Conservation (phyloP, 495 filamentous ascomycete genomes). For the Rostrohypoxylon terebratum region DNA sequence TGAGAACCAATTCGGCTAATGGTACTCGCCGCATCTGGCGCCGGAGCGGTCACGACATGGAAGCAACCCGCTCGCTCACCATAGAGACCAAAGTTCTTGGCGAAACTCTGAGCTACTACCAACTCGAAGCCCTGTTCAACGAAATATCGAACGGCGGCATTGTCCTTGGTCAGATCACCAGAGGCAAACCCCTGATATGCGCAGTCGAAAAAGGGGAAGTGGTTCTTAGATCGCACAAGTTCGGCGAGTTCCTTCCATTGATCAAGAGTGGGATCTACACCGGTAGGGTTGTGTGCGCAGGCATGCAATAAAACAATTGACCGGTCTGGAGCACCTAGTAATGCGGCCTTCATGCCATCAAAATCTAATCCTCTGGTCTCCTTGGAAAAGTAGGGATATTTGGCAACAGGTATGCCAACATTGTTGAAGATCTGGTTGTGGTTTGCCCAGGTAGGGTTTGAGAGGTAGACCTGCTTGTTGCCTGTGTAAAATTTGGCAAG, state of each 20-base stretch:
- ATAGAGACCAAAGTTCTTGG: conserved; percentile 99
- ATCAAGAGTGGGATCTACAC: conserved; percentile 91
- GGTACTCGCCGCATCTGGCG: conserved; percentile 70
- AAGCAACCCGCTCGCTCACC: conserved; percentile 96
- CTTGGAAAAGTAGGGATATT: conserved; percentile 93
- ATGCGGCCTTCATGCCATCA: conserved; percentile 79
- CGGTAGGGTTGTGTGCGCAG: conserved; percentile 98
- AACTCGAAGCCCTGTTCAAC: conserved; percentile 95
- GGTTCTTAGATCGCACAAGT: conserved; percentile 76
- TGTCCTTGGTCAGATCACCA: conserved; percentile 84
- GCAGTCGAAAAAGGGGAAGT: conserved; percentile 99
- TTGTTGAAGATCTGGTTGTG: conserved; percentile 99
- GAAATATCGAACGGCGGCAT: conserved; percentile 92
- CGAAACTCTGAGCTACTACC: conserved; percentile 94
- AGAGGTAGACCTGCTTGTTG: conserved; percentile 83
- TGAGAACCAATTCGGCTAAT: conserved; percentile 81
- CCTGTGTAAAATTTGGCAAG: conserved; percentile 79
- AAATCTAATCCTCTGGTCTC: conserved; percentile 92
- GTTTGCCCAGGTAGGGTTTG: conserved; percentile 96
- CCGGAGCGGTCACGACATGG: conserved; percentile 87
- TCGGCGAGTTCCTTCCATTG: conserved; percentile 93
- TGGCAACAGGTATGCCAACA: conserved; percentile 78
- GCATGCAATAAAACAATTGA: conserved; percentile 93
- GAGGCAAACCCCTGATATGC: conserved; percentile 99
- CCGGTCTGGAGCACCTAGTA: conserved; percentile 76